phyloP scores from a whole-genome alignment of 2,329 filamentous ascomycete species.

The Paramyrothecium sp. region DNA sequence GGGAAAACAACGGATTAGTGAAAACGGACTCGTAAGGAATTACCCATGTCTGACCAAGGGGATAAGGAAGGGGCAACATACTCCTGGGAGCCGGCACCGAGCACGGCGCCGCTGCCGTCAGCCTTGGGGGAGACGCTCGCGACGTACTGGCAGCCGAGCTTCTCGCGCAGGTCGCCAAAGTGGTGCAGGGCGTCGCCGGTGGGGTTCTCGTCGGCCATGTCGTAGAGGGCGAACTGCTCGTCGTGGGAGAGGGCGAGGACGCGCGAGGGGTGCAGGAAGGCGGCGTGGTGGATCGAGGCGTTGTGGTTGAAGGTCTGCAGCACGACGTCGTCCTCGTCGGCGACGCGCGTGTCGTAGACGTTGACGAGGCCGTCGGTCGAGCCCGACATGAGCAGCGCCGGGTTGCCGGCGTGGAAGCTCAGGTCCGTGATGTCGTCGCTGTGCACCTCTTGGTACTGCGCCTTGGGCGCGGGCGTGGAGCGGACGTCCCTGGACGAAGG shows the following conservation, averaged over 20 bases:
- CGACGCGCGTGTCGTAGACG: conserved; percentile 68
- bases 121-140: conserved; percentile 63
- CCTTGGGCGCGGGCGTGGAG: conserved; percentile 41
- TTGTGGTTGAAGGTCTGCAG: conserved; percentile 77
- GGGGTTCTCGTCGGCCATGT: conserved; percentile 62
- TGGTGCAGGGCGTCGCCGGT: conserved; percentile 54
- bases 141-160: conserved; percentile 71
- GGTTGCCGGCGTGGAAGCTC: conserved; percentile 57
- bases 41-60: conserved; percentile 10
- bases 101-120: conserved; percentile 55
- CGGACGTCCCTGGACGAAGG: conserved; percentile 54
- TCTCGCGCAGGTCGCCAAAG: conserved; percentile 68
- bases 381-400: conserved; percentile 67
- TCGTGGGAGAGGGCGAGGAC: conserved; percentile 76
- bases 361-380: conserved; percentile 80
- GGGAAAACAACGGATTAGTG: neutral
- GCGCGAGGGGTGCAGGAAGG: conserved; percentile 63
- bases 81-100: conserved; percentile 69
- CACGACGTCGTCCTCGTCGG: conserved; percentile 75
- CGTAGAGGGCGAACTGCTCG: conserved; percentile 73
- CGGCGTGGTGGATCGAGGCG: conserved; percentile 71
- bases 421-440: conserved; percentile 65
- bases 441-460: conserved; percentile 63
- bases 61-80: conserved; percentile 39
- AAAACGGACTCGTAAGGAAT: neutral